Evolutionary conservation across 768 basidiomycete species (phyloP), one percentile per base, ranked within the genome.

Genomic region (Rhodotorula kratochvilovae): DNA sequence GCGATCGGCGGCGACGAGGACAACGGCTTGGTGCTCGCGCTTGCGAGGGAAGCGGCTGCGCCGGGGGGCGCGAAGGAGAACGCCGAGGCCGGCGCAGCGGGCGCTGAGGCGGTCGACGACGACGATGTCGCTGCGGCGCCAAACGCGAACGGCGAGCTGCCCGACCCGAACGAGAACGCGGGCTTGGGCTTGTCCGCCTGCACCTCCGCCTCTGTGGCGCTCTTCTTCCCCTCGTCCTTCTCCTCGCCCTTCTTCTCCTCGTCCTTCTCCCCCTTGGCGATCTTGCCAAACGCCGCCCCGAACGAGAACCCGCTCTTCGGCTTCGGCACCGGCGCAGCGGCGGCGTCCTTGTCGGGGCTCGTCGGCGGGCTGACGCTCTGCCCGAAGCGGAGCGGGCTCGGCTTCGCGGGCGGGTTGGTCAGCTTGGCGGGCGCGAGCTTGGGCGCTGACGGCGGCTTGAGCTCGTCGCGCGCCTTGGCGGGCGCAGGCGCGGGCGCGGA

Each of bases 241-340:
- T 60, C 57, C 31, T 80, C 42, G 11, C 23, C 50, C 51, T 67
- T 54, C 73, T 77, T 77, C 33, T 59, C 61, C 36, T 75, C 77
- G 36, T 65, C 62, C 33, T 79, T 54, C 10, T 63, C 68, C 8
- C 73, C 79, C 70, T 80, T 81, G 15, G 80, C 81, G 62, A 82
- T 79, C 36, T 72, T 71, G 16, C 79, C 79, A 46, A 79, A 79
- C 33, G 55, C 31, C 29, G 65, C 67, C 1, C 69, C 73, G 16
- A 74, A 74, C 35, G 60, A 66, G 60, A 74, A 74, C n/a, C 45
- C 66, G 16, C 33, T 21, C 58, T 61, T 56, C 21, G 56, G 50
- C 62, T 67, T 56, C 36, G n/a, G 23, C 39, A 56, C 7, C 27
- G 19, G 35, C 8, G 35, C 63, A 2, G 48, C 54, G 48, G 57